phyloP scores from a whole-genome alignment of 768 basidiomycete genomes.

The Pleurotus salmoneostramineus region DNA sequence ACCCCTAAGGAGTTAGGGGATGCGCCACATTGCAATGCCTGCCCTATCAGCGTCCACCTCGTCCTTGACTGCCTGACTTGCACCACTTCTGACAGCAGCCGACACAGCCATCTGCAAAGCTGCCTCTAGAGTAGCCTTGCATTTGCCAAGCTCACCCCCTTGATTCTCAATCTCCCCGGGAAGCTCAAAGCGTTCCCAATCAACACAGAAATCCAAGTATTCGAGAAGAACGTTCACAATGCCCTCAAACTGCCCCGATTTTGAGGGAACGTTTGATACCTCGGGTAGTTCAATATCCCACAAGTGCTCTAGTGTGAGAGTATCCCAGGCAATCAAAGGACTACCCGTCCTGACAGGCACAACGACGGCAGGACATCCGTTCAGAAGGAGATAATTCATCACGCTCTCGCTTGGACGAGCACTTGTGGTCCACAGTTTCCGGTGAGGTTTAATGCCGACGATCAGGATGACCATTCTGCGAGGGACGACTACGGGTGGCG shows the following conservation, averaged over 20 bases:
- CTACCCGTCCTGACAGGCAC: constrained; percentile 56
- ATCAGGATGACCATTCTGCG: constrained; percentile 55
- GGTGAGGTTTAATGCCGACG: constrained; percentile 59
- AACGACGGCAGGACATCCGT: constrained; percentile 58
- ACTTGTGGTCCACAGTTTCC: constrained; percentile 54
- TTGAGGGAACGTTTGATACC: constrained; percentile 26
- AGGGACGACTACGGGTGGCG: constrained; percentile 38
- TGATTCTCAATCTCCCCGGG: constrained; percentile 14
- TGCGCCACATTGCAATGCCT: constrained; percentile 67
- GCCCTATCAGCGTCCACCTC: constrained; percentile 52
- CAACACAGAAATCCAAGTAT: constrained; percentile 57
- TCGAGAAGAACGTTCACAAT: constrained; percentile 54
- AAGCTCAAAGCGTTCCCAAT: constrained; percentile 51
- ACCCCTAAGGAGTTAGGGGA: constrained; percentile 31
- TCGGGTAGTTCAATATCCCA: constrained; percentile 47
- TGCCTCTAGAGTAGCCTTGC: constrained; percentile 38
- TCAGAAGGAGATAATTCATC: constrained; percentile 56
- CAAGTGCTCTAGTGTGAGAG: constrained; percentile 51
- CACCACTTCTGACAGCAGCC: constrained; percentile 47
- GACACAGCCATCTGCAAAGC: constrained; percentile 50
- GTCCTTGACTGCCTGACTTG: constrained; percentile 50
- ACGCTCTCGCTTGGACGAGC: constrained; percentile 60
- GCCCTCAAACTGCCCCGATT: constrained; percentile 40
- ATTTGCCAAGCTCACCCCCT: constrained; percentile 16
- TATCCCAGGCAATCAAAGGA: constrained; percentile 64